These are phyloP conservation scores for Tilletia caries DNA, from an alignment of 1,284 basidiomycete genomes.

Conservation along the genomic window DNA sequence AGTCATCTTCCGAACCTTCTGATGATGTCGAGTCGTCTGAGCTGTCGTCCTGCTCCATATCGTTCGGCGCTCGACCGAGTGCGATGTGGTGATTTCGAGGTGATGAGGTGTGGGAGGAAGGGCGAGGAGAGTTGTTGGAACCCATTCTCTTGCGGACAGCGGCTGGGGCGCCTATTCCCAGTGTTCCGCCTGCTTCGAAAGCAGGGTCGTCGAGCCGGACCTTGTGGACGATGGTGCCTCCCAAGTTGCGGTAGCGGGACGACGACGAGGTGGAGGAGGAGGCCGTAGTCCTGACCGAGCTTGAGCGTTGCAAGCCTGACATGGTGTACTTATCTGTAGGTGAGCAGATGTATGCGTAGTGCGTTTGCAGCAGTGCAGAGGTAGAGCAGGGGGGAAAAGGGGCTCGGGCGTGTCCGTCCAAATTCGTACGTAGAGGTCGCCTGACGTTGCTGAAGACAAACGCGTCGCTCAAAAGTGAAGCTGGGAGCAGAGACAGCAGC, in stretches of 20 bases:
- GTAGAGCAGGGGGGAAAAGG: no score
- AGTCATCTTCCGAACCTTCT: conserved; percentile 37
- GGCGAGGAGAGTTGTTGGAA: neutral
- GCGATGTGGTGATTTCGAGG: no score
- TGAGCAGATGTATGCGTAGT: no score
- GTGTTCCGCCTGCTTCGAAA: neutral
- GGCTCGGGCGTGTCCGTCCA: no score
- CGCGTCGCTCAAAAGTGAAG: no score
- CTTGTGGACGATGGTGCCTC: conserved; percentile 5
- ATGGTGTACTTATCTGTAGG: neutral
- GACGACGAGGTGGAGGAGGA: neutral
- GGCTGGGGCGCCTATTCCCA: neutral
- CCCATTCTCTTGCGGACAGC: neutral
- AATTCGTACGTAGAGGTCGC: no score
- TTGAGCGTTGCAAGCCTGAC: conserved; percentile 1
- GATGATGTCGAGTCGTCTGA: conserved; percentile 19
- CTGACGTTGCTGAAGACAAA: no score
- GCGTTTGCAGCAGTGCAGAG: no score
- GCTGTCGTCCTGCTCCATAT: conserved; percentile 17
- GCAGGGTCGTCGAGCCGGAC: neutral
- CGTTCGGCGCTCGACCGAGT: neutral
- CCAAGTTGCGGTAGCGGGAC: neutral
- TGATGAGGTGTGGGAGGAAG: no score
- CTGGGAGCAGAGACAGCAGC: no score
- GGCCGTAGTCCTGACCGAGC: neutral